Conservation (phyloP, 495 filamentous ascomycete species). For the Penicillium samsonianum region DNA sequence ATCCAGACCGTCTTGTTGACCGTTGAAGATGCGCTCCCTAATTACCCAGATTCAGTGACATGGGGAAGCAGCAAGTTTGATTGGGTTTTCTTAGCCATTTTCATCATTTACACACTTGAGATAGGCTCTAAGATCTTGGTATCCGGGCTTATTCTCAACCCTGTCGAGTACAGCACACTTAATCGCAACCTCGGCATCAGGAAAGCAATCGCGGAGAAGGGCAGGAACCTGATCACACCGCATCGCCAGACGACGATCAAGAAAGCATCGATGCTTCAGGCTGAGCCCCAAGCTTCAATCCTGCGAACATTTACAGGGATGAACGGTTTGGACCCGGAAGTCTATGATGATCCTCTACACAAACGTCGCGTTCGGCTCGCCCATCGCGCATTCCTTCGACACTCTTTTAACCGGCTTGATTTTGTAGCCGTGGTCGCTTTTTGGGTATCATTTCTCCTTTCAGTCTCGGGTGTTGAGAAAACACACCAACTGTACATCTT, state of each 20-base stretch:
- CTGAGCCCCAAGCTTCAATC: slow-evolving; percentile 64
- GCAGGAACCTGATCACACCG: slow-evolving; percentile 73
- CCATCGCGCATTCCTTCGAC: slow-evolving; percentile 87
- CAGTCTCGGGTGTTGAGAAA: slow-evolving; percentile 65
- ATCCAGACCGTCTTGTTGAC: slow-evolving; percentile 84
- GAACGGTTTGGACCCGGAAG: slow-evolving; percentile 54
- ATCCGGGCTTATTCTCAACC: slow-evolving; percentile 88
- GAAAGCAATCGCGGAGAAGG: slow-evolving; percentile 72
- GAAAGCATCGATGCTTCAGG: slow-evolving; percentile 39
- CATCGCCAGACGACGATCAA: slow-evolving; percentile 69
- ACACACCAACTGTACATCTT: slow-evolving; percentile 81
- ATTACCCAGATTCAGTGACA: slow-evolving; percentile 41
- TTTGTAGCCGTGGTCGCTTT: slow-evolving; percentile 95
- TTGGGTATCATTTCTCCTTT: slow-evolving; percentile 83
- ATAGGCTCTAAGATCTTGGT: slow-evolving; percentile 80
- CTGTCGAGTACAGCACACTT: slow-evolving; percentile 79
- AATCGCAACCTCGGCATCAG: slow-evolving; percentile 69
- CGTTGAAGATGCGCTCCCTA: slow-evolving; percentile 74
- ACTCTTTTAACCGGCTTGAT: slow-evolving; percentile 93
- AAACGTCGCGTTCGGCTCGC: slow-evolving; percentile 83
- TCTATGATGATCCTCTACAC: slow-evolving; percentile 67
- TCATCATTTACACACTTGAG: slow-evolving; percentile 89
- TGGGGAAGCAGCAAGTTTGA: slow-evolving; percentile 77
- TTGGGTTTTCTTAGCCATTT: slow-evolving; percentile 77
- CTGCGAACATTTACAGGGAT: slow-evolving; percentile 81